A percentile compares a stretch with the other conserved stretches of the same genome.
These are phyloP conservation scores for Trichoderma orchidacearum DNA, from an alignment of 495 filamentous ascomycete species.

Conservation along the genomic window DNA sequence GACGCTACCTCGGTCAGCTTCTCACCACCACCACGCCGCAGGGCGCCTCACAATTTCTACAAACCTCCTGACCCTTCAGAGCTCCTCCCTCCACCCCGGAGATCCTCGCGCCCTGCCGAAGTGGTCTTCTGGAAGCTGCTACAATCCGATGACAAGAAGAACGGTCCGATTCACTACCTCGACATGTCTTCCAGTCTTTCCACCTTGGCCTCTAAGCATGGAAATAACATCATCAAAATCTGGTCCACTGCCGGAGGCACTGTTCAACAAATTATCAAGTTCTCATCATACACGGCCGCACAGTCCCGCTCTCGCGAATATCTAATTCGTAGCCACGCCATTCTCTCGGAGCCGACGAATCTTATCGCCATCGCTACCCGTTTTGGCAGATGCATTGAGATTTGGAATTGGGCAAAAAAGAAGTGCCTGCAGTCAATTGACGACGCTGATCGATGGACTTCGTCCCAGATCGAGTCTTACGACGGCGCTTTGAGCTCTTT, in stretches of 20 bases:
- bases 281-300: constrained; percentile 19
- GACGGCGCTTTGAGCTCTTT: constrained; percentile 16
- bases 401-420: constrained; percentile 22
- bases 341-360: constrained; percentile 18
- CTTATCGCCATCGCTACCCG: constrained; percentile 18
- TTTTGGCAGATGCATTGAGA: constrained; percentile 20
- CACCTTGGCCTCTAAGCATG: constrained; percentile 15
- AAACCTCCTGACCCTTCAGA: neutral
- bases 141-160: neutral
- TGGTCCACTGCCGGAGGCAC: constrained; percentile 18
- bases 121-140: constrained; percentile 2
- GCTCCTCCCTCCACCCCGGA: neutral
- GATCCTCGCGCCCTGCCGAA: neutral
- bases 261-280: constrained; percentile 16
- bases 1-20: neutral
- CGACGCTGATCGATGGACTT: constrained; percentile 20
- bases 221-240: constrained; percentile 22
- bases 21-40: neutral
- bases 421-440: constrained; percentile 20
- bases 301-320: constrained; percentile 21
- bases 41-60: neutral
- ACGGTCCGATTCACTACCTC: constrained; percentile 6
- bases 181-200: constrained; percentile 5
- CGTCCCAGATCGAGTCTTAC: constrained; percentile 17
- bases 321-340: constrained; percentile 22